Evolutionary conservation across 192 early-diverging fungal genomes (phyloP).

Genomic region (Coemansia sp.): DNA sequence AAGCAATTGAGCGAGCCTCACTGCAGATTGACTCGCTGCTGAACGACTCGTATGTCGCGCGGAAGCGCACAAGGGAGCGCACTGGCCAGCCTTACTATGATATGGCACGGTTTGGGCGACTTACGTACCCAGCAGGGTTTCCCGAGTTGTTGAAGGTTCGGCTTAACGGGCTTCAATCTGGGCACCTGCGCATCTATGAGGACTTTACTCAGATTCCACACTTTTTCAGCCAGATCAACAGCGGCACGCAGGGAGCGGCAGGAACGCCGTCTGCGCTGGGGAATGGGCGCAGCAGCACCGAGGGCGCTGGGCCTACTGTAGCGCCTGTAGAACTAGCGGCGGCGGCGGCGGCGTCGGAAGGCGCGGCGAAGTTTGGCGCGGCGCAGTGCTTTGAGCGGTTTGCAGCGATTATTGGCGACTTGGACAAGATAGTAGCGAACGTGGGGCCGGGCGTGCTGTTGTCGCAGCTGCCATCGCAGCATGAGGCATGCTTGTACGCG

Average conservation of each 20-base stretch:
- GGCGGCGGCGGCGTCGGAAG: slow-evolving; percentile 6
- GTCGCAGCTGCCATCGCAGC: slow-evolving; percentile 70
- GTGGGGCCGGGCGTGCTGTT: slow-evolving; percentile 49
- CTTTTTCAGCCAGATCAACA: slow-evolving; percentile 56
- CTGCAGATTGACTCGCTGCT: slow-evolving; percentile 92
- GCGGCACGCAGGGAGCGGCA: slow-evolving; percentile 15
- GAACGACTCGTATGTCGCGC: slow-evolving; percentile 61
- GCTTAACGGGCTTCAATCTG: slow-evolving; percentile 72
- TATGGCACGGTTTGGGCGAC: slow-evolving; percentile 67
- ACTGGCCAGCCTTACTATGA: slow-evolving; percentile 91
- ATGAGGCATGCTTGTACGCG: slow-evolving; percentile 72
- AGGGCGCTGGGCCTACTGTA: background rate
- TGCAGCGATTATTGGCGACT: slow-evolving; percentile 63
- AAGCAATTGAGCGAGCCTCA: slow-evolving; percentile 92
- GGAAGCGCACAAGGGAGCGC: slow-evolving; percentile 88
- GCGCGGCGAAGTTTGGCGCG: slow-evolving; percentile 20
- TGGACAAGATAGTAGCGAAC: slow-evolving; percentile 72
- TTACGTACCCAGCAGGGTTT: slow-evolving; percentile 79
- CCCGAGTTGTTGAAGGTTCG: slow-evolving; percentile 87
- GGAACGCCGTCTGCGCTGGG: background rate
- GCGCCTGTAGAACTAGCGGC: background rate
- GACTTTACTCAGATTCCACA: slow-evolving; percentile 74
- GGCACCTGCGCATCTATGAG: slow-evolving; percentile 84
- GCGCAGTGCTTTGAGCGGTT: slow-evolving; percentile 53
- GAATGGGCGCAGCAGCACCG: background rate